These are phyloP conservation scores for Rhizopus stolonifer DNA, from an alignment of 371 early-diverging fungal species.

Conservation along the genomic window DNA sequence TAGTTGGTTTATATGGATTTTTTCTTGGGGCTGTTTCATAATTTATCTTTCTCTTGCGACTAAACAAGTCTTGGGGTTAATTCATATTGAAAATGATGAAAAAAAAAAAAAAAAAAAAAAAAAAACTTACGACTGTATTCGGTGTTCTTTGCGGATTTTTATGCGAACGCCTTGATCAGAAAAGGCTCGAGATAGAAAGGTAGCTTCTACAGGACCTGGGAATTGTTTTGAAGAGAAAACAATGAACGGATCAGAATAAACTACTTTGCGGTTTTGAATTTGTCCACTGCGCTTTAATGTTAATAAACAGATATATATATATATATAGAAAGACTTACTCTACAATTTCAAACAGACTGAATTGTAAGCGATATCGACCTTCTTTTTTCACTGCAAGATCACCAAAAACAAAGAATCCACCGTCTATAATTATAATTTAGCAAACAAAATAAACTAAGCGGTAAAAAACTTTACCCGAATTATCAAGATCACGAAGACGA, in stretches of 20 bases:
- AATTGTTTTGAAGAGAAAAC: slow-evolving; percentile 85
- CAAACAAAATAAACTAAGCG: neutral
- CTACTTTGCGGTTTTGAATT: slow-evolving; percentile 68
- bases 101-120: no score
- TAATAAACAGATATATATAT: no score
- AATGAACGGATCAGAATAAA: slow-evolving; percentile 68
- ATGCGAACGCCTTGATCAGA: slow-evolving; percentile 92
- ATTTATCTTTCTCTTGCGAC: no score
- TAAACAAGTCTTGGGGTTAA: no score
- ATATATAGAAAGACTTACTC: slow-evolving; percentile 44
- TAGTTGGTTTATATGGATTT: no score
- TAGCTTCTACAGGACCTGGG: slow-evolving; percentile 87
- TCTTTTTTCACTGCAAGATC: slow-evolving; percentile 86
- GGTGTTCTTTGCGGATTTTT: slow-evolving; percentile 71
- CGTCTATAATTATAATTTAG: slow-evolving; percentile 45
- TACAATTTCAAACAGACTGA: slow-evolving; percentile 84
- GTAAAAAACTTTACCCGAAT: slow-evolving; percentile 30
- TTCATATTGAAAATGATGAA: no score
- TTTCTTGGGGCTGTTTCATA: no score
- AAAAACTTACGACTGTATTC: slow-evolving; percentile 19
- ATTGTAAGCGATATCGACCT: slow-evolving; percentile 80
- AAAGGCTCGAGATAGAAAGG: slow-evolving; percentile 79
- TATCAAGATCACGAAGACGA: slow-evolving; percentile 76
- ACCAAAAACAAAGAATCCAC: slow-evolving; percentile 94
- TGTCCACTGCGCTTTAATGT: slow-evolving; percentile 41